Base-by-base conservation (phyloP, 2,329 filamentous ascomycete genomes). In the Sporothrix variecibatus region DNA sequence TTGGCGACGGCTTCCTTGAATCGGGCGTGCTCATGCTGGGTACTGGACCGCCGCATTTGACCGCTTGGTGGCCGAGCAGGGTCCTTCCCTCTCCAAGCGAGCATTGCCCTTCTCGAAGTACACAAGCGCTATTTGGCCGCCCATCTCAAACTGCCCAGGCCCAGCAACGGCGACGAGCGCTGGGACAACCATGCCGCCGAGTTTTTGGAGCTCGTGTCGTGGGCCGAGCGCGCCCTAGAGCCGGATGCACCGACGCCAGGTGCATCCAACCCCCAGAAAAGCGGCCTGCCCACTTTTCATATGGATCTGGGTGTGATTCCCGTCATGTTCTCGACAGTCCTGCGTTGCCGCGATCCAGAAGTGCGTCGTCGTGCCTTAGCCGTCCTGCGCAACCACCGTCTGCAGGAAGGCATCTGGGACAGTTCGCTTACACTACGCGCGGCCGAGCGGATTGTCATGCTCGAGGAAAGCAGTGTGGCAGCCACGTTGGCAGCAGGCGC, bases 221-320 rank as follows among this genome's bases (percentile, higher is more conserved):
- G 46, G 28, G 69, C 72, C 8, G 74, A 75, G 46, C 38, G 26
- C 12, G 74, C 68, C 2, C 12, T 72, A 2, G 23, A 51, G 15
- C 43, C 26, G 2, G 72, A 71, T n/a, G 20, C 5, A 15, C 56
- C 12, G 23, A 20, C 60, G n/a, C 9, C 1, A 3, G 62, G 23
- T 8, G 5, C 12, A 49, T 15, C 23, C 5, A 20, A 17, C 4
- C n/a, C 28, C 9, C 46, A 2, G 20, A 31, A 40, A 17, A n/a
- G 1, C 0, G 3, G 20, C 7, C 38, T 26, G 15, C 49, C 23
- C 20, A 72, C 64, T 6, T 76, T 76, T 40, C 73, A 76, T 56
- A 76, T 76, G 75, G 75, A 76, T 17, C 58, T 76, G 7, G 75
- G 75, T 31, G 73, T 76, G 5, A 58, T 76, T 1, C 75, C 75